These are phyloP conservation scores for Suhomyces yuchorum DNA, from an alignment of 1,139 yeast genomes.

Conservation along the genomic window DNA sequence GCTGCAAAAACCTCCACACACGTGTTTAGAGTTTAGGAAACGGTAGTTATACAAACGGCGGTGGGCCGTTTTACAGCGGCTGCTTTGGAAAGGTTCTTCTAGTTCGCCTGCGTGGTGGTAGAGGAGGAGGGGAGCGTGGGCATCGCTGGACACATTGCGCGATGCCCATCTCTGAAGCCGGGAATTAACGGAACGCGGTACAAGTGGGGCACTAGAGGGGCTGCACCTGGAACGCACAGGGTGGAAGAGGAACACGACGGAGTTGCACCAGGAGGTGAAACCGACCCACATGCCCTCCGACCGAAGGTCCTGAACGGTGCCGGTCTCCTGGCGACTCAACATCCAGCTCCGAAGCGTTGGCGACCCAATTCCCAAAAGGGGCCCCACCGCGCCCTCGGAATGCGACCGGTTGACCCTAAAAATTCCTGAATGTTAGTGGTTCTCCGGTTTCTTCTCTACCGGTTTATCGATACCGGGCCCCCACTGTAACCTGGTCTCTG, in stretches of 20 bases:
- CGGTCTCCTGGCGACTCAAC: neutral
- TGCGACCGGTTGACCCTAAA: neutral
- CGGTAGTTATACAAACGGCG: too few relatives aligned
- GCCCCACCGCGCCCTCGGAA: constrained; percentile 5
- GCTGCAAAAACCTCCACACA: constrained; percentile 4
- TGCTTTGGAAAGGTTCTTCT: too few relatives aligned
- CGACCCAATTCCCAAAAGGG: neutral
- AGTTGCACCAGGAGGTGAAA: neutral
- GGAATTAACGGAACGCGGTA: neutral
- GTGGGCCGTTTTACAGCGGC: too few relatives aligned
- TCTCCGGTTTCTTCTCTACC: neutral
- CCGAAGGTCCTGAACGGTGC: neutral
- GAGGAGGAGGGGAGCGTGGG: neutral
- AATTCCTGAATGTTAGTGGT: neutral
- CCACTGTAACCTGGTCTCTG: neutral
- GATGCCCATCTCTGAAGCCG: neutral
- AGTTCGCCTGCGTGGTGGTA: too few relatives aligned
- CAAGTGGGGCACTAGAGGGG: constrained; percentile 6
- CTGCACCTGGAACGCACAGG: neutral
- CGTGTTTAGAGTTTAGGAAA: neutral
- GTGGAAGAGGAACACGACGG: neutral
- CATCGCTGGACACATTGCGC: neutral
- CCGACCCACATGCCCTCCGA: neutral
- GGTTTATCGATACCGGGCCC: neutral
- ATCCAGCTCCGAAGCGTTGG: neutral